These are phyloP conservation scores for Aspergillus pseudotamarii DNA, from an alignment of 2,329 filamentous ascomycete genomes.

Conservation along the genomic window DNA sequence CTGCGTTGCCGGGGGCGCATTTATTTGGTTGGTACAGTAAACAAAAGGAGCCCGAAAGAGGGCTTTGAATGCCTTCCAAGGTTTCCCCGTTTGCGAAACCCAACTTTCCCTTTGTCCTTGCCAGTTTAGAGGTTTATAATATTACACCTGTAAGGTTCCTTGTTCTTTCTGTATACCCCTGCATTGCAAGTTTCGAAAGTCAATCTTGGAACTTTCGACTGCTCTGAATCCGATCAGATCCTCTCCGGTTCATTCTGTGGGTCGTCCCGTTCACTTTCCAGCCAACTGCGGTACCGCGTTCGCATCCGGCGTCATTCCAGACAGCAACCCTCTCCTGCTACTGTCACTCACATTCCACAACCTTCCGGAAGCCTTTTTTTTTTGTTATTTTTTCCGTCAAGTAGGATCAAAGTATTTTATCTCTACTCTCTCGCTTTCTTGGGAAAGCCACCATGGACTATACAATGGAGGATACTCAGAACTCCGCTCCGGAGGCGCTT, in stretches of 20 bases:
- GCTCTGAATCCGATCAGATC: slow-evolving; percentile 25
- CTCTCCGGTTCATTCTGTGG: slow-evolving; percentile 23
- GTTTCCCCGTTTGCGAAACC: slow-evolving; percentile 2
- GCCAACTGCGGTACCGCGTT: slow-evolving; percentile 24
- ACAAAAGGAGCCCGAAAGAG: slow-evolving; percentile 15
- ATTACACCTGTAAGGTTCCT: not conserved
- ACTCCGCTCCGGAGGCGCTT: slow-evolving; percentile 64
- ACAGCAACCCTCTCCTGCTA: slow-evolving; percentile 30
- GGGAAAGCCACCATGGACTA: slow-evolving; percentile 51
- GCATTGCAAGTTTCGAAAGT: slow-evolving; percentile 1
- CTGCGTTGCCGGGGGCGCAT: slow-evolving; percentile 21
- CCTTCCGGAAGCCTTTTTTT: slow-evolving; percentile 19
- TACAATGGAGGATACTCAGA: slow-evolving; percentile 66
- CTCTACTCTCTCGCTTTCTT: slow-evolving; percentile 10
- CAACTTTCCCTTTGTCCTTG: not conserved
- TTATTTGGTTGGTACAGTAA: slow-evolving; percentile 15
- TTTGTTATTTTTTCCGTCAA: slow-evolving; percentile 6
- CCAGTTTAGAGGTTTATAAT: not conserved
- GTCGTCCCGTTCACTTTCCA: slow-evolving; percentile 23
- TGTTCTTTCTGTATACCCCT: not conserved
- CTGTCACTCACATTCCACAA: slow-evolving; percentile 27
- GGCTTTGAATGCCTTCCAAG: not conserved
- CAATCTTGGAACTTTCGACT: slow-evolving; percentile 8
- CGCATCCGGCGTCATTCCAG: slow-evolving; percentile 39
- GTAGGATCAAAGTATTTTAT: not conserved